Evolutionary conservation across 495 filamentous ascomycete species (phyloP), one percentile per base, ranked within the genome.

Genomic region (Tetracladium setigerum): DNA sequence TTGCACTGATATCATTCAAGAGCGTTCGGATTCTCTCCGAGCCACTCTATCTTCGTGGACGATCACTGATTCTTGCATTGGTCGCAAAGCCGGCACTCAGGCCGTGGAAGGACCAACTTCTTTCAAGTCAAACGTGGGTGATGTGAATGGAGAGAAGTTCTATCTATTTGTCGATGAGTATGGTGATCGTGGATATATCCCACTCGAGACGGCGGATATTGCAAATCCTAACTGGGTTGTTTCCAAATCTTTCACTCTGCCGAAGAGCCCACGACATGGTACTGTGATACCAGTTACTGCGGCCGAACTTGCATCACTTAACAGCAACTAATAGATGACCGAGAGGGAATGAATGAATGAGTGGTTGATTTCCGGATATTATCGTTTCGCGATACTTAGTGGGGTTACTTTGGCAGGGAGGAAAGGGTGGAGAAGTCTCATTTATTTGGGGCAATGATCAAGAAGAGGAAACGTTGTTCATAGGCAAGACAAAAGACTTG

Each of bases 121-220:
- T 0, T 58, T 58, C 52, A 51, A 45, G 19, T 40, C 52, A 14
- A 58, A 58, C 24, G 35, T 41, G 1, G 47, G 33, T 10, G 55
- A 58, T 19, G 47, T 48, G 13, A 46, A 55, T 33, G 55, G 55
- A 27, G 48, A 54, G 17, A 55, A 55, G 38, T 58, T 46, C 24
- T 55, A 55, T 14, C 52, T 58, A 5, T 58, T 58, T 13, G 41
- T 58, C 0, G 52, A 58, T 19, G 55, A 58, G 44, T 49, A 48
- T 14, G 41, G 15, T 0, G 34, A 41, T 5, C 47, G 55, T 13
- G 55, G 55, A 13, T 58, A 58, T 17, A 49, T 58, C n/a, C 55
- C 55, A 4, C 48, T 58, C 9, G 53, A 55, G 44, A 53, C 55
- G 14, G 31, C 38, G 16, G 53, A 58, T 41, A 59, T 59, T 30